Evolutionary conservation across 2,329 filamentous ascomycete genomes (phyloP), one percentile per base, ranked within the genome.

Genomic region (Dothistroma septosporum): DNA sequence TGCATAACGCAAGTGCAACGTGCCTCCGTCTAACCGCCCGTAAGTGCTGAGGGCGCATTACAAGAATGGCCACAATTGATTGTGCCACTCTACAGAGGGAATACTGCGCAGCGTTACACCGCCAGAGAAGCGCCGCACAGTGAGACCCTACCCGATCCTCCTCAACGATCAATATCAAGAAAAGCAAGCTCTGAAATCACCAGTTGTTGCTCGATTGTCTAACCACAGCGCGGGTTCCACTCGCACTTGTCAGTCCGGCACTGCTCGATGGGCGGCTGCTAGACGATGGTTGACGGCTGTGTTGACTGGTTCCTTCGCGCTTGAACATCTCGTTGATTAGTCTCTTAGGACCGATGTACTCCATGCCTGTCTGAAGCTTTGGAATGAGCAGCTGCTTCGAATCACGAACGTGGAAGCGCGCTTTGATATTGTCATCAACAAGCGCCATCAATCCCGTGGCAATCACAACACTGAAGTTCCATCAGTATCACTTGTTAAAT

Each of bases 351-450:
- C 82, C 82, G 65, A 88, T 78, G 61, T 85, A 84, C 65, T 88
- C 85, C 72, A 87, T 77, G 55, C 85, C 82, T 72, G 82, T 77
- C 50, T 81, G 82, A 58, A 84, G 75, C 64, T 79, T 78, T 9
- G 85, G 83, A 22, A 85, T 78, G 33, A 79, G 77, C 69, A 85
- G 74, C 55, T 79, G 78, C 16, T 80, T 80, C 59, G 76, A 76
- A 59, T 79, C 78, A 68, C 82, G 83, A 47, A 79, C 77, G 68
- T 85, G 86, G 85, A 91, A 94, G 60, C 85, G 85, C 63, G 85
- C 83, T 76, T 90, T 90, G 79, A 97, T 96, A 78, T 87, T 91
- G 77, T 97, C 91, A 72, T 97, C 93, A 55, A 95, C 88, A 49
- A 97, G 85, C 8, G 90, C 86, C 68, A 96, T 87, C 67, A 97